Evolutionary conservation across 352 stramenopile species (phyloP).

Genomic region (Elongisporangium anandrum): DNA sequence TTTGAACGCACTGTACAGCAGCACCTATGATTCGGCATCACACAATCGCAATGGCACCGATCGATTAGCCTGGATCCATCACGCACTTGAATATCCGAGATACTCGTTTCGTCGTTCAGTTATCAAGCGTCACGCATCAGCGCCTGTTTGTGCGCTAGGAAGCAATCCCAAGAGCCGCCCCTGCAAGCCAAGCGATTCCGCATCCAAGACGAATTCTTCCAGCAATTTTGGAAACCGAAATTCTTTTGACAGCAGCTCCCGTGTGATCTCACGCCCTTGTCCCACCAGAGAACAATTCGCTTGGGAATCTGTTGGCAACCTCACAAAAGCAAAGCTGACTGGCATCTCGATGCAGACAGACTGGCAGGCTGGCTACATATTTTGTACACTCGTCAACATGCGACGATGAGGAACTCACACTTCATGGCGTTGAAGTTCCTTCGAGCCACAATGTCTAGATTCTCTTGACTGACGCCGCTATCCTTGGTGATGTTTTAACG

Average conservation of each 20-base stretch:
- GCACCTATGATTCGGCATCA: background rate
- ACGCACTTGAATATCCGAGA: background rate
- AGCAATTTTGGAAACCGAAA: background rate
- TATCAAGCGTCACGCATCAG: background rate
- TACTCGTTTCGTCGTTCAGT: background rate
- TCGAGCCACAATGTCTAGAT: background rate
- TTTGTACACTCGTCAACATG: background rate
- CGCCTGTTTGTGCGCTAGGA: background rate
- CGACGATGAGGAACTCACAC: no score
- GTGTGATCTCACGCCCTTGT: background rate
- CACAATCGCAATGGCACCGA: background rate
- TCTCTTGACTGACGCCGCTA: no score
- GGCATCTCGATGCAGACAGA: background rate
- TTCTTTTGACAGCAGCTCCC: background rate
- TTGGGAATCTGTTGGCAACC: no score
- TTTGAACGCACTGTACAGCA: no score
- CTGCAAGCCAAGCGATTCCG: background rate
- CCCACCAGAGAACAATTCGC: background rate
- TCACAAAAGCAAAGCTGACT: background rate
- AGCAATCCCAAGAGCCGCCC: background rate
- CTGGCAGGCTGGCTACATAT: no score
- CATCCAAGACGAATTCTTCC: background rate
- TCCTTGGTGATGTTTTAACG: background rate
- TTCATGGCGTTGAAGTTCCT: background rate
- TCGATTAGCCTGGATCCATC: background rate